Evolutionary conservation across 768 basidiomycete species (phyloP).

Genomic region (Mycena amicta): DNA sequence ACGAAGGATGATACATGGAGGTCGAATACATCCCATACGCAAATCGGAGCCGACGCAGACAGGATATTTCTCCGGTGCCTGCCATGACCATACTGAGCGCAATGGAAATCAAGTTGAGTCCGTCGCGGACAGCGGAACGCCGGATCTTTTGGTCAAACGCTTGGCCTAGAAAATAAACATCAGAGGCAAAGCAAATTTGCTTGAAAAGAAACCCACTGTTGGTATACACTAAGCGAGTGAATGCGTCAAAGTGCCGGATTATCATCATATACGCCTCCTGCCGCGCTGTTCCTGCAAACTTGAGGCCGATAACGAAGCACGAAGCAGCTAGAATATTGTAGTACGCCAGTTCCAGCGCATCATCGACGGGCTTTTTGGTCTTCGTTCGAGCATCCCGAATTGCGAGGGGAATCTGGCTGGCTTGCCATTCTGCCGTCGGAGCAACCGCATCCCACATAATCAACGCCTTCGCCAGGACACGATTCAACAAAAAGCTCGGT

Average conservation of each 20-base stretch:
- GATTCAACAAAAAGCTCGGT: constrained; percentile 82
- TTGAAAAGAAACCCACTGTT: constrained; percentile 51
- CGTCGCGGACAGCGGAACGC: constrained; percentile 83
- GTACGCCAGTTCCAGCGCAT: constrained; percentile 84
- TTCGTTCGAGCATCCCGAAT: constrained; percentile 58
- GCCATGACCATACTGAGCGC: constrained; percentile 94
- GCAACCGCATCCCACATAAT: constrained; percentile 86
- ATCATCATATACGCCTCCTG: constrained; percentile 87
- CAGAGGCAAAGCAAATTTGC: constrained; percentile 1
- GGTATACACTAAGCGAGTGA: constrained; percentile 69
- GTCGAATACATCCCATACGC: constrained; percentile 85
- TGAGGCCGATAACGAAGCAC: constrained; percentile 90
- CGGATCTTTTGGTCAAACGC: constrained; percentile 89
- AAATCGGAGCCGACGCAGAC: constrained; percentile 82
- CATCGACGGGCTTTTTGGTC: constrained; percentile 54
- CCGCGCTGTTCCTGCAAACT: constrained; percentile 91
- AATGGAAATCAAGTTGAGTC: constrained; percentile 84
- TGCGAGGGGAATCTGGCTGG: constrained; percentile 66
- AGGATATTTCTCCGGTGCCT: constrained; percentile 92
- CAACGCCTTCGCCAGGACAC: constrained; percentile 74
- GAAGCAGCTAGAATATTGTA: constrained; percentile 89
- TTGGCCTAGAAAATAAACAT: constrained; percentile 49
- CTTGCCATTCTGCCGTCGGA: constrained; percentile 75
- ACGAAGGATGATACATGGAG: constrained; percentile 59
- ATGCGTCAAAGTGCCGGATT: constrained; percentile 78